These are phyloP conservation scores for Trichophyton equinum DNA, from an alignment of 2,329 filamentous ascomycete genomes.

Conservation along the genomic window DNA sequence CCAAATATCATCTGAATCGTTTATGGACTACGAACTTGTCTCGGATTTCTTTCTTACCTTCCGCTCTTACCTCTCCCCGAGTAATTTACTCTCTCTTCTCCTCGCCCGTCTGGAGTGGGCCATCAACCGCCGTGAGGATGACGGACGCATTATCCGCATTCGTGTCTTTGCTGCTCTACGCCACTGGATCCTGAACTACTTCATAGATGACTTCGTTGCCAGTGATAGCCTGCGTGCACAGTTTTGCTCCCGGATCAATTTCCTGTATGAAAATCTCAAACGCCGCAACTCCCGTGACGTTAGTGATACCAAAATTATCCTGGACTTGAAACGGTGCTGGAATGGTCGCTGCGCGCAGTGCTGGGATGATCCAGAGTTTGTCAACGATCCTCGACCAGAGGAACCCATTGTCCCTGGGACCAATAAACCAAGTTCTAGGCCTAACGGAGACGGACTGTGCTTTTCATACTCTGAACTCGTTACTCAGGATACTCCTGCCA, in stretches of 20 bases:
- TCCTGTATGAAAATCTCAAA: conserved; percentile 41
- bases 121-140: conserved; percentile 63
- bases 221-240: conserved; percentile 59
- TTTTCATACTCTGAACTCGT: neutral
- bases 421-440: conserved; percentile 46
- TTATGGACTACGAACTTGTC: conserved; percentile 90
- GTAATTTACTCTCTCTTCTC: conserved; percentile 68
- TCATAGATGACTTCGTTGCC: conserved; percentile 80
- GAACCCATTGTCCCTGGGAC: conserved; percentile 62
- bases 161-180: conserved; percentile 88
- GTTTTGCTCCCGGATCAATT: conserved; percentile 73
- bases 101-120: conserved; percentile 82
- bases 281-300: conserved; percentile 41
- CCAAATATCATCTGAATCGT: conserved; percentile 90
- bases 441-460: conserved; percentile 6
- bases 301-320: conserved; percentile 71
- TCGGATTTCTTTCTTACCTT: conserved; percentile 98
- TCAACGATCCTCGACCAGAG: conserved; percentile 48
- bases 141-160: conserved; percentile 86
- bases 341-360: conserved; percentile 76
- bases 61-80: conserved; percentile 67
- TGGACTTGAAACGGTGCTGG: conserved; percentile 96
- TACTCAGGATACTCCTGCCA: neutral
- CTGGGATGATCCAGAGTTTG: conserved; percentile 65
- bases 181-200: conserved; percentile 98